Conservation (phyloP, 1,284 basidiomycete species). For the Fistulinella cinereoalba region DNA sequence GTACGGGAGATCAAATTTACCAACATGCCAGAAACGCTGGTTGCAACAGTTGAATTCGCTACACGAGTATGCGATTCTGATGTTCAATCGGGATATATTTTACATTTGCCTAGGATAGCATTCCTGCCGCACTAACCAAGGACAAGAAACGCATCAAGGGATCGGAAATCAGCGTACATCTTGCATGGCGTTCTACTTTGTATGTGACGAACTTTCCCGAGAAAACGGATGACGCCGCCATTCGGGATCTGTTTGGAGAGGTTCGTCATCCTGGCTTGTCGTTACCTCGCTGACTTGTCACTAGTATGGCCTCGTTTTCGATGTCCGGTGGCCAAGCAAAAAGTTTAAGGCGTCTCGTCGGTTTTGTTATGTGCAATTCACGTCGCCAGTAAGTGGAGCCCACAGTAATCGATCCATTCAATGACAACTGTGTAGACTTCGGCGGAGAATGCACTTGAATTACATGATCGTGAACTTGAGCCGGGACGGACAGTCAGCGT, state of each 20-base stretch:
- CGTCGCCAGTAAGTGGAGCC: slow-evolving; percentile 62
- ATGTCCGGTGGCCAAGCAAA: slow-evolving; percentile 97
- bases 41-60: slow-evolving; percentile 81
- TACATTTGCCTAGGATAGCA: slow-evolving; percentile 53
- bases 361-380: slow-evolving; percentile 95
- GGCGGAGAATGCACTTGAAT: slow-evolving; percentile 74
- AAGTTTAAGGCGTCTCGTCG: slow-evolving; percentile 88
- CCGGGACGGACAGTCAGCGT: slow-evolving; percentile 71
- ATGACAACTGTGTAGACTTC: slow-evolving; percentile 45
- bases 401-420: not conserved
- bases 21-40: slow-evolving; percentile 50
- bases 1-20: slow-evolving; percentile 80
- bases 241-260: slow-evolving; percentile 77
- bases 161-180: slow-evolving; percentile 75
- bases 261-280: slow-evolving; percentile 38
- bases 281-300: slow-evolving; percentile 7
- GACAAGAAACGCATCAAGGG: slow-evolving; percentile 85
- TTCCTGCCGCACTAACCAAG: slow-evolving; percentile 86
- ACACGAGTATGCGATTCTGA: slow-evolving; percentile 50
- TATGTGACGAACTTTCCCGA: slow-evolving; percentile 98
- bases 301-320: slow-evolving; percentile 87
- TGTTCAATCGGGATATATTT: not conserved
- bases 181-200: slow-evolving; percentile 92
- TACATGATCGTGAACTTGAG: slow-evolving; percentile 76
- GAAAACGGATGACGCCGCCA: slow-evolving; percentile 72